Base-by-base conservation (phyloP, 768 basidiomycete genomes). In the Antrodiella citrinella region DNA sequence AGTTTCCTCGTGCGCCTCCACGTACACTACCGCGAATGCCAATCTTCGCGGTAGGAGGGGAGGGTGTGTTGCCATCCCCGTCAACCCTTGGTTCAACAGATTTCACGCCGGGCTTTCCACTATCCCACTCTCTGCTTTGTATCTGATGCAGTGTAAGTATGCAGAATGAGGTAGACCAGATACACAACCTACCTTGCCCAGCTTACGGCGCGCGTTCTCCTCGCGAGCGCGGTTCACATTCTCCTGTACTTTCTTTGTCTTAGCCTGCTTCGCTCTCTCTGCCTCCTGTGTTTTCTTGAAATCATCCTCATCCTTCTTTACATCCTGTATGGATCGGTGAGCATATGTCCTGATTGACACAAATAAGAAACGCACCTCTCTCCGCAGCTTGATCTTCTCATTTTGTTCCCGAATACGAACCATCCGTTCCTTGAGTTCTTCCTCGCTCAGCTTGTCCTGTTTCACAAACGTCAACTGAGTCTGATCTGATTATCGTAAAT, bases 111-210 rank as follows among this genome's bases (percentile, higher is more conserved):
- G 61, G 64, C 58, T 91, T 91, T 18, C 80, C 85, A 23, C 86
- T 82, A 63, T 91, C 89, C 89, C 89, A 91, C 69, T 91, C 89
- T 13, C 89, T 77, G 55, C 69, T 80, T 59, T 79, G 80, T 20
- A 80, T 74, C 69, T 63, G 30, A n/a, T 21, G 11, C 2, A 4
- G 18, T 22, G 39, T 20, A 19, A 39, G 12, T 13, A n/a, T 9
- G 18, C 10, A 18, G 10, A 18, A 10, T 38, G 10, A 10, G 10
- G 11, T 7, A 24, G 10, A 4, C 19, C 47, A 19, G 13, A 13
- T 15, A 21, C 10, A 26, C 13, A 18, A 41, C 49, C 18, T 25
- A 61, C 62, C 55, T 84, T 88, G n/a, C 85, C 86, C 76, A 90
- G 72, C 69, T 91, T 91, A 26, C 84, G 73, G 57, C 78, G 80